Base-by-base conservation (phyloP, 208 protist genomes). In the Zelonia costaricensis region DNA sequence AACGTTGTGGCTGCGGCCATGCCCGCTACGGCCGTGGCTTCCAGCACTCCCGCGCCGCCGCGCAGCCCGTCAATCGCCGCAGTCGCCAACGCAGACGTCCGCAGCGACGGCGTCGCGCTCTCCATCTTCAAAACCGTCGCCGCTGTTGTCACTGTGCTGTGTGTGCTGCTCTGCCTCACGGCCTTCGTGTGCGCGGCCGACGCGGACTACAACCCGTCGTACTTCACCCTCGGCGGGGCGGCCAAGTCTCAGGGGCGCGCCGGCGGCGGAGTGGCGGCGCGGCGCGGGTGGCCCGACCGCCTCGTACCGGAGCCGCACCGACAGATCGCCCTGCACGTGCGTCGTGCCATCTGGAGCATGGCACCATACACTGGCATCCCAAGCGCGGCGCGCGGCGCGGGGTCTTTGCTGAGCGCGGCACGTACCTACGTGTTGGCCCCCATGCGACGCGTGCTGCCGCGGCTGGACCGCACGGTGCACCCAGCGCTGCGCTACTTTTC, bases 321-420 rank as follows among this genome's bases (percentile, higher is more conserved):
- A 12, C 77, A 79, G 55, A 22, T 75, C 0, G 72, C 72, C 13
- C 52, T 79, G 40, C 62, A 62, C 25, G 13, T 53, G n/a, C 77
- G 68, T 22, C 46, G 39, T 13, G 23, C 20, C 22, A 13, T 62
- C 27, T 25, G 49, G n/a, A 33, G 44, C 6, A 12, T 46, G 9
- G 20, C 49, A 0, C 3, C 20, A 9, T 20, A n/a, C 22, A 22
- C 62, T 30, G 56, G 33, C 13, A 30, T 44, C 20, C n/a, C 28
- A 30, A 42, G 38, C 9, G 36, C 22, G n/a, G 15, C 48, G 35
- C 51, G 53, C 8, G 30, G 47, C 6, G 8, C 25, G 3, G 40
- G 48, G 28, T 33, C 44, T 25, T n/a, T 62, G 38, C 16, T 65
- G 33, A 31, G 5, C 1, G 2, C 31, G 4, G 4, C 18, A 13